These are phyloP conservation scores for Plasmopara halstedii DNA, from an alignment of 352 stramenopile genomes.

Conservation along the genomic window DNA sequence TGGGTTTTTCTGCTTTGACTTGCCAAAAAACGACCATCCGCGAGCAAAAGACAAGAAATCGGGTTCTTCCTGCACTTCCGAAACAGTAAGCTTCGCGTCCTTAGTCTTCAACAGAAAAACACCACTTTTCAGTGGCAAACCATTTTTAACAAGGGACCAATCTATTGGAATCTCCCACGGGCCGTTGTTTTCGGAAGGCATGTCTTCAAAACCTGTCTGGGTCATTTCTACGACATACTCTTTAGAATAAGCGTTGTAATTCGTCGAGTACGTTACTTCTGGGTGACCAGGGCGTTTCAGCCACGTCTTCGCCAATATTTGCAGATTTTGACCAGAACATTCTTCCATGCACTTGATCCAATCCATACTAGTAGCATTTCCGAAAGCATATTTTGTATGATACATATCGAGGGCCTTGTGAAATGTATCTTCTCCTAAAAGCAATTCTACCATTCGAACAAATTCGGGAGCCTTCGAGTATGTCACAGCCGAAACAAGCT, in stretches of 20 bases:
- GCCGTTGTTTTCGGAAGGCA: slow-evolving; percentile 52
- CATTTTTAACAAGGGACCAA: slow-evolving; percentile 64
- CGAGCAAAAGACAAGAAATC: slow-evolving; percentile 70
- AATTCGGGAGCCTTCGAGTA: slow-evolving; percentile 78
- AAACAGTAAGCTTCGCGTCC: slow-evolving; percentile 43
- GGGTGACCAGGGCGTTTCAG: slow-evolving; percentile 65
- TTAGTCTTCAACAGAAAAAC: slow-evolving; percentile 58
- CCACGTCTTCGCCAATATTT: slow-evolving; percentile 66
- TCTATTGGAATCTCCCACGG: slow-evolving; percentile 75
- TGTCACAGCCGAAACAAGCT: slow-evolving; percentile 69
- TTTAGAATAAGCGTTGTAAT: slow-evolving; percentile 41
- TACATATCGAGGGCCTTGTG: slow-evolving; percentile 74
- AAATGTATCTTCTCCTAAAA: slow-evolving; percentile 54
- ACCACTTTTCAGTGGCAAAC: slow-evolving; percentile 45
- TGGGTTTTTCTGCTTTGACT: slow-evolving; percentile 53
- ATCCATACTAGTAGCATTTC: slow-evolving; percentile 64
- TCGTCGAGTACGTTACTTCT: slow-evolving; percentile 51
- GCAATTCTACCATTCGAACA: slow-evolving; percentile 69
- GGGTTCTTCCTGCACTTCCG: slow-evolving; percentile 38
- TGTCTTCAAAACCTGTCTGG: slow-evolving; percentile 68
- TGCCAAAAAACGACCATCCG: slow-evolving; percentile 77
- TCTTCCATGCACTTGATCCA: slow-evolving; percentile 78
- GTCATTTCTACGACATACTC: slow-evolving; percentile 52
- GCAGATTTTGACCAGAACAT: slow-evolving; percentile 47
- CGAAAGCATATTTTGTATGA: slow-evolving; percentile 65